phyloP scores from a whole-genome alignment of 306 rosid genomes.

The Cicer bijugum region DNA sequence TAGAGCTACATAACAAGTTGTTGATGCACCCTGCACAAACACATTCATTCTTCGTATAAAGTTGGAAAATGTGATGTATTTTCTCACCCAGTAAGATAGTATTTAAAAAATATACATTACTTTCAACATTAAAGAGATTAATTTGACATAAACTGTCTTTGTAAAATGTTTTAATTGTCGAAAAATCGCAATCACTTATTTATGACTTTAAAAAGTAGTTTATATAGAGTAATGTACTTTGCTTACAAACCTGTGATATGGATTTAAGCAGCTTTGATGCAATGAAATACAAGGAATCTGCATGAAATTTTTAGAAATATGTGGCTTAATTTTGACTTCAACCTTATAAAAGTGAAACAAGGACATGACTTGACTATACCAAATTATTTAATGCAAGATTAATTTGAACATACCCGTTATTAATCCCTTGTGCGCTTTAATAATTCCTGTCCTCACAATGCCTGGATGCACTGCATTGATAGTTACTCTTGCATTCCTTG shows the following conservation, averaged over 20 bases:
- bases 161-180: no score
- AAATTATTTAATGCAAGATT: constrained; percentile 14
- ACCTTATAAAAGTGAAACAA: not conserved
- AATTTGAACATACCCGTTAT: constrained; percentile 58
- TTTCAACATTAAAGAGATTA: no score
- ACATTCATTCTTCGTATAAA: not conserved
- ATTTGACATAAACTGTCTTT: no score
- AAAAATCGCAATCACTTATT: no score
- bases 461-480: constrained; percentile 95
- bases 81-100: no score
- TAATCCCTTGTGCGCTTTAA: constrained; percentile 79
- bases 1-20: constrained; percentile 85
- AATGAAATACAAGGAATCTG: constrained; percentile 86
- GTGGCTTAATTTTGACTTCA: constrained; percentile 27
- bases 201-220: no score
- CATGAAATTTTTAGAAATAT: constrained; percentile 27
- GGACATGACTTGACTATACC: not conserved
- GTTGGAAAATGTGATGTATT: not conserved
- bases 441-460: constrained; percentile 82
- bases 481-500: constrained; percentile 82
- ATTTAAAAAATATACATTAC: no score
- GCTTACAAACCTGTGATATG: constrained; percentile 67
- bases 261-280: constrained; percentile 87
- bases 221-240: not conserved
- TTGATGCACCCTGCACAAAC: constrained; percentile 76